Evolutionary conservation across 2,329 filamentous ascomycete species (phyloP).

Genomic region (Aspergillus sp.): DNA sequence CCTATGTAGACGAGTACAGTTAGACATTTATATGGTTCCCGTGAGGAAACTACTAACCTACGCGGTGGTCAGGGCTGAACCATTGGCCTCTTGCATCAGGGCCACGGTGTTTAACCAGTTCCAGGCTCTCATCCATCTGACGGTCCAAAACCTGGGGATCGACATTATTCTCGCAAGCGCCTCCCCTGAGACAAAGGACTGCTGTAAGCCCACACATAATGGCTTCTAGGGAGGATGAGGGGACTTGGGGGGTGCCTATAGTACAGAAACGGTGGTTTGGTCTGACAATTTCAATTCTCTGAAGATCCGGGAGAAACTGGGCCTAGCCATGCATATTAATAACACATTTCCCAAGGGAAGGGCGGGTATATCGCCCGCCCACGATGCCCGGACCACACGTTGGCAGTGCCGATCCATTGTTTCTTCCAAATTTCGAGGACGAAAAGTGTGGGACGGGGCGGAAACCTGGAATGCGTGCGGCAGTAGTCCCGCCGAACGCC

Average conservation of each 20-base stretch:
- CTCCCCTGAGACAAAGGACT: constrained; percentile 4
- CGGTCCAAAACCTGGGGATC: neutral
- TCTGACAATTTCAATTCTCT: neutral
- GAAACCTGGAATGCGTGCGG: neutral
- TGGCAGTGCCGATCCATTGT: neutral
- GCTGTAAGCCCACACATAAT: constrained; percentile 16
- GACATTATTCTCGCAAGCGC: neutral
- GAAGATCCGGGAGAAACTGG: neutral
- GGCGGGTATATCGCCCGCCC: neutral
- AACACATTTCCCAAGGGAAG: neutral
- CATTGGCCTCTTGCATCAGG: constrained; percentile 49
- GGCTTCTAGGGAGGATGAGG: neutral
- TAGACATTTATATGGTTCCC: neutral
- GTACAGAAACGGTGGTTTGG: neutral
- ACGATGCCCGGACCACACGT: neutral
- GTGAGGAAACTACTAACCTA: constrained; percentile 32
- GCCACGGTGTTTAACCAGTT: constrained; percentile 46
- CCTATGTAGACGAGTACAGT: constrained; percentile 24
- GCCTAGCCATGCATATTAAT: neutral
- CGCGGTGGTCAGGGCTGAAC: constrained; percentile 45
- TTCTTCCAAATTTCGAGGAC: neutral
- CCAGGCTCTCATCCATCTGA: constrained; percentile 33
- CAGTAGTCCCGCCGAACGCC: neutral
- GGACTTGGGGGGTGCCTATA: neutral
- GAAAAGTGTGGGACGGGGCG: no score